Conservation (phyloP, 768 basidiomycete genomes). For the Leccinum incarnatum region DNA sequence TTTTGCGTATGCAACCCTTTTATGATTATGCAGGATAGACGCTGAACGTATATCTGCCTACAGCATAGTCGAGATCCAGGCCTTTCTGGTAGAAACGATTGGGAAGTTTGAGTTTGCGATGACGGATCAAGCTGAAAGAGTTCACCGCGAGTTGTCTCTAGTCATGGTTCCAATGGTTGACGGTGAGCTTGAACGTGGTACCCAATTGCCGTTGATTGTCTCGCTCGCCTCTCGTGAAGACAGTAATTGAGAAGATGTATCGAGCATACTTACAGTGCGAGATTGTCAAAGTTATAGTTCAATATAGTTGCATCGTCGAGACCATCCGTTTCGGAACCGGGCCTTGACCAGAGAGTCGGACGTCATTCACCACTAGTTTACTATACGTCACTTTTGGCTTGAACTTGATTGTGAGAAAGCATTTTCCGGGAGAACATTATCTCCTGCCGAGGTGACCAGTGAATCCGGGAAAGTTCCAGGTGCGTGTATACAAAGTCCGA, state of each 20-base stretch:
- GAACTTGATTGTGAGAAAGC: not conserved
- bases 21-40: not conserved
- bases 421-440: not conserved
- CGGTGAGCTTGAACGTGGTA: conserved; percentile 29
- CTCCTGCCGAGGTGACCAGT: not conserved
- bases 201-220: conserved; percentile 26
- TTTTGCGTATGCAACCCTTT: not conserved
- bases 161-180: conserved; percentile 35
- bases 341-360: no score
- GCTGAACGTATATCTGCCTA: not conserved
- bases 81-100: conserved; percentile 40
- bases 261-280: not conserved
- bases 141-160: conserved; percentile 25
- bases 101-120: conserved; percentile 49
- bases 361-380: not conserved
- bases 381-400: not conserved
- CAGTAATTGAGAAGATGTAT: not conserved
- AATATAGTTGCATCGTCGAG: not conserved
- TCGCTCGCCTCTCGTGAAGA: not conserved
- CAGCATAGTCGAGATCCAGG: not conserved
- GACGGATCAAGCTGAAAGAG: conserved; percentile 14
- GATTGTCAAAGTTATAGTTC: not conserved
- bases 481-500: not conserved
- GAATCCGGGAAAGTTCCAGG: not conserved
- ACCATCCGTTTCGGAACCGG: not conserved